Evolutionary conservation across 352 stramenopile species (phyloP).

Genomic region (Globisporangium polare): DNA sequence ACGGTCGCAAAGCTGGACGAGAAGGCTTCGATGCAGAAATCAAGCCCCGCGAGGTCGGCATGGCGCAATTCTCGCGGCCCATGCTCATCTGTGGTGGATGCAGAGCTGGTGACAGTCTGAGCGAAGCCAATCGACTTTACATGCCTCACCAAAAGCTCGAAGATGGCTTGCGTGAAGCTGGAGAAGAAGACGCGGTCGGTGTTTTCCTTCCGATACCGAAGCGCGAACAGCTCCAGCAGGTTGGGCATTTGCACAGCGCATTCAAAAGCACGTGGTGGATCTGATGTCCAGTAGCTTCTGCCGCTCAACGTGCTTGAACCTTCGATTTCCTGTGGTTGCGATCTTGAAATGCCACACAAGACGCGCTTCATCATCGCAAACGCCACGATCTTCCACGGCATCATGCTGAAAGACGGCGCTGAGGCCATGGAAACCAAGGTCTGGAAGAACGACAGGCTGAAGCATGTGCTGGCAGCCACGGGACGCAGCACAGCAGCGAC

Average conservation of each 20-base stretch:
- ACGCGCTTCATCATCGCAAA: constrained; percentile 25
- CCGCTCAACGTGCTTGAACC: background rate
- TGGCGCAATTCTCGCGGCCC: background rate
- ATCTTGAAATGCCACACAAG: background rate
- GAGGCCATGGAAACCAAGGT: constrained; percentile 23
- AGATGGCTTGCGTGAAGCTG: constrained; percentile 26
- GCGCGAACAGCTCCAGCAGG: constrained; percentile 26
- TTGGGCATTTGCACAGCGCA: constrained; percentile 19
- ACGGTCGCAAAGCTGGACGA: constrained; percentile 29
- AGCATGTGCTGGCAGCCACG: constrained; percentile 12
- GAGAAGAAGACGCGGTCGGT: constrained; percentile 27
- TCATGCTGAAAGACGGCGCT: background rate
- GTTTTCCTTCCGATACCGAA: constrained; percentile 31
- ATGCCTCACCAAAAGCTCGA: constrained; percentile 26
- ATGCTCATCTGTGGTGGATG: background rate
- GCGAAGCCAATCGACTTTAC: constrained; percentile 13
- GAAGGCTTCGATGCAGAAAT: constrained; percentile 21
- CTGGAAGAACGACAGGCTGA: constrained; percentile 25
- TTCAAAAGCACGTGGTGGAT: constrained; percentile 5
- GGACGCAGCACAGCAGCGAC: background rate
- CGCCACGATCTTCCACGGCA: constrained; percentile 29
- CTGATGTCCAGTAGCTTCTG: constrained; percentile 2
- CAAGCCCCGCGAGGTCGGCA: background rate
- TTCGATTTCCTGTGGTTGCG: background rate
- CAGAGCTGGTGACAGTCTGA: background rate